Percentiles rank a stretch among this genome's conserved stretches.
Evolutionary conservation across 2,329 filamentous ascomycete genomes (phyloP).

Genomic region (Epichloe gansuensis): DNA sequence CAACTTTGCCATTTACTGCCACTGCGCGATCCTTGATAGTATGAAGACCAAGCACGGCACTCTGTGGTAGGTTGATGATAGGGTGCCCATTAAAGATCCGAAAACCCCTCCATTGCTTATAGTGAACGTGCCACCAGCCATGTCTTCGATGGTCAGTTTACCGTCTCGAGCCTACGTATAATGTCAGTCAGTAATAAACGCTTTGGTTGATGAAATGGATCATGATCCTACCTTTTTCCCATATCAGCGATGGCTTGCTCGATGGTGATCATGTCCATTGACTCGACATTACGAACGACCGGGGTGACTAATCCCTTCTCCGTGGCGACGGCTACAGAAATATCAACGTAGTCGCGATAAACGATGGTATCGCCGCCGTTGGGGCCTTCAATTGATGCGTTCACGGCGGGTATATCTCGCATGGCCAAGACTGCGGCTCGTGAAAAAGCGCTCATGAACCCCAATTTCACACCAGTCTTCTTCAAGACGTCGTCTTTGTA

Average conservation of each 20-base stretch:
- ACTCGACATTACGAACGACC: slow-evolving; percentile 86
- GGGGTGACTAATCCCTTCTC: slow-evolving; percentile 96
- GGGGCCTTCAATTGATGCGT: slow-evolving; percentile 92
- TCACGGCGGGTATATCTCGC: slow-evolving; percentile 88
- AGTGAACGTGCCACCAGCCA: slow-evolving; percentile 96
- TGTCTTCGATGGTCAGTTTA: slow-evolving; percentile 97
- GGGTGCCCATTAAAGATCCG: slow-evolving; percentile 92
- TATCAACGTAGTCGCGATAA: slow-evolving; percentile 95
- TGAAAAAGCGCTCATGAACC: slow-evolving; percentile 99
- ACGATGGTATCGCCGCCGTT: slow-evolving; percentile 95
- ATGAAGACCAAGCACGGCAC: slow-evolving; percentile 82
- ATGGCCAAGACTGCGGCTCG: slow-evolving; percentile 83
- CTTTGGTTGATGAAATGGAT: background rate
- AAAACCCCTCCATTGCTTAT: slow-evolving; percentile 98
- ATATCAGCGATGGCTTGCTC: slow-evolving; percentile 87
- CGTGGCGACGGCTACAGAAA: slow-evolving; percentile 92
- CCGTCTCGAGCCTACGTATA: slow-evolving; percentile 66
- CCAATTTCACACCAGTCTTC: slow-evolving; percentile 92
- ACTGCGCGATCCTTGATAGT: slow-evolving; percentile 93
- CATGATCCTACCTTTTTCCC: slow-evolving; percentile 62
- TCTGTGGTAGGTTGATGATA: slow-evolving; percentile 95
- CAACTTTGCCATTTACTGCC: slow-evolving; percentile 83
- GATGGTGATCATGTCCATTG: slow-evolving; percentile 76
- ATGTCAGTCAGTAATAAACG: background rate
- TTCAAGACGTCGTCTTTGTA: slow-evolving; percentile 97